Conservation (phyloP, 2,329 filamentous ascomycete genomes). For the Teratosphaeria viscida region DNA sequence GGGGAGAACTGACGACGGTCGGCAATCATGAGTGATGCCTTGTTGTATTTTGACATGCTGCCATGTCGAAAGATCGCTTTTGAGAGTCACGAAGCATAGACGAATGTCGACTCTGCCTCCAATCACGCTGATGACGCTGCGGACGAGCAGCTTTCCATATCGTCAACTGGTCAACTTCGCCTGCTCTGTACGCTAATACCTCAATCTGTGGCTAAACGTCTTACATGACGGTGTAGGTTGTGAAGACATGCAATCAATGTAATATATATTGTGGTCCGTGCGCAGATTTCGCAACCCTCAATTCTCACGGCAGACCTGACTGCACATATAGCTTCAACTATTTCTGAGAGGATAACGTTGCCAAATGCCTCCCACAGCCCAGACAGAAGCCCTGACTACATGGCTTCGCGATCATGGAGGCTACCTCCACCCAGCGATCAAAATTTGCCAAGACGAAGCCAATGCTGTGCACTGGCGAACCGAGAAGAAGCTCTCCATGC, state of each 20-base stretch:
- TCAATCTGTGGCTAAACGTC: not conserved
- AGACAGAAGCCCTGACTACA: conserved; percentile 13
- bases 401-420: conserved; percentile 16
- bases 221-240: not conserved
- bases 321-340: not conserved
- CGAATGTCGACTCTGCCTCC: not conserved
- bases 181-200: not conserved
- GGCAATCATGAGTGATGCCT: too few relatives aligned
- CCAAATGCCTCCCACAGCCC: conserved; percentile 2
- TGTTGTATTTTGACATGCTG: too few relatives aligned
- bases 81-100: not conserved
- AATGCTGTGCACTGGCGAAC: conserved; percentile 11
- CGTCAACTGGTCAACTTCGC: not conserved
- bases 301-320: not conserved
- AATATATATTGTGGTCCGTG: not conserved
- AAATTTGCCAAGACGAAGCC: not conserved
- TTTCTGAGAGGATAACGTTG: not conserved
- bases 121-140: not conserved
- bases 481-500: conserved; percentile 6
- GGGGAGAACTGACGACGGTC: too few relatives aligned
- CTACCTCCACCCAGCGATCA: not conserved
- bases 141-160: not conserved
- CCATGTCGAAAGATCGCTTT: not conserved
- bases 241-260: not conserved
- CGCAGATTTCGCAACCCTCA: not conserved